phyloP scores from a whole-genome alignment of 169 alveolate species.

The Cyclospora cayetanensis region DNA sequence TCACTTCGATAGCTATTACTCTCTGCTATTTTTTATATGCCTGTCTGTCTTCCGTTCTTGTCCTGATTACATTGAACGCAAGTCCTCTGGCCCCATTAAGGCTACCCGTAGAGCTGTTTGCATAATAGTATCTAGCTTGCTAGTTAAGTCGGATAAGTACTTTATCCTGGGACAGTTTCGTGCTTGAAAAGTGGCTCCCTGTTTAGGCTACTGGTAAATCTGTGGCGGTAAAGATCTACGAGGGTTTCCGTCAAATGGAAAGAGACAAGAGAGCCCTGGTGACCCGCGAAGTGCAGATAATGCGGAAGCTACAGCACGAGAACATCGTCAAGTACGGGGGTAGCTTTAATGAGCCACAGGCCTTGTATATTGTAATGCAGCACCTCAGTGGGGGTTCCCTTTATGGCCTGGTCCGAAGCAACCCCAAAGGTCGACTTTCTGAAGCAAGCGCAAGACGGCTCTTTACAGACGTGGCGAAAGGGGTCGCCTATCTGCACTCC shows the following conservation, averaged over 20 bases:
- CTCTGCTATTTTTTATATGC: no score
- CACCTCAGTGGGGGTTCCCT: slow-evolving; percentile 85
- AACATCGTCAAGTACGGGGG: slow-evolving; percentile 81
- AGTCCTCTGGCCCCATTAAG: no score
- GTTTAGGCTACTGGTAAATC: slow-evolving; percentile 73
- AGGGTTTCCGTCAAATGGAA: slow-evolving; percentile 82
- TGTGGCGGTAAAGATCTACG: slow-evolving; percentile 90
- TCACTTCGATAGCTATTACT: background rate
- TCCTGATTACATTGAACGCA: no score
- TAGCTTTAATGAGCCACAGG: slow-evolving; percentile 40
- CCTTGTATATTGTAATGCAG: slow-evolving; percentile 82
- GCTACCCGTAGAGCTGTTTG: no score
- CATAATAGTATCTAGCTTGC: no score
- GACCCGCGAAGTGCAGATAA: slow-evolving; percentile 84
- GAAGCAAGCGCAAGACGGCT: slow-evolving; percentile 82
- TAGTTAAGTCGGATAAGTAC: no score
- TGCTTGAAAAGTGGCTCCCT: no score
- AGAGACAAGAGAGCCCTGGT: slow-evolving; percentile 82
- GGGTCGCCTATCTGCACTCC: slow-evolving; percentile 82
- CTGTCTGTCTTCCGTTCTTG: no score
- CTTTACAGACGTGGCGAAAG: slow-evolving; percentile 76
- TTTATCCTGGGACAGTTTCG: no score
- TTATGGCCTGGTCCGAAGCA: slow-evolving; percentile 80
- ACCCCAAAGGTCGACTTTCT: slow-evolving; percentile 80
- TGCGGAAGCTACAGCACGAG: slow-evolving; percentile 78